Evolutionary conservation across 73 alveolate genomes (phyloP).

Genomic region (Paramecium sexaurelia): DNA sequence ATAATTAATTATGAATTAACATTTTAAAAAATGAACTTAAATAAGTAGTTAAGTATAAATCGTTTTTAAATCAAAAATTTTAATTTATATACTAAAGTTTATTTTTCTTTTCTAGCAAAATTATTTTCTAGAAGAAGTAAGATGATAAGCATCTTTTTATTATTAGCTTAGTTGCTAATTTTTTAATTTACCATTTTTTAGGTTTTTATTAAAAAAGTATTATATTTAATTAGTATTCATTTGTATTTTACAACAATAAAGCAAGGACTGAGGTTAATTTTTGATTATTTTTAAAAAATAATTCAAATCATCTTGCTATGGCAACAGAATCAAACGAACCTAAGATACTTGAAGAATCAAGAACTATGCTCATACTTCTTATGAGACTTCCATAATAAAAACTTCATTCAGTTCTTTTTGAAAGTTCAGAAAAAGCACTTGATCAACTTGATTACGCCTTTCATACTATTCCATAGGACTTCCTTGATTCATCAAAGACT

Average conservation of each 20-base stretch:
- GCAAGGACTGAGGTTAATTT: background rate
- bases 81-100: too few relatives aligned
- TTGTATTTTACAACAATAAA: background rate
- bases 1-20: too few relatives aligned
- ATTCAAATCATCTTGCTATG: background rate
- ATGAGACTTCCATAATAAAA: conserved; percentile 15
- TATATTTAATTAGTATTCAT: background rate
- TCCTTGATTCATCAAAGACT: conserved; percentile 15
- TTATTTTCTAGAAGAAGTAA: too few relatives aligned
- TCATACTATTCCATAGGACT: background rate
- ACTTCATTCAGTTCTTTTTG: background rate
- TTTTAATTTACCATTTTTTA: background rate
- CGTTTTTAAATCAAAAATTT: too few relatives aligned
- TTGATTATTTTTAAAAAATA: background rate
- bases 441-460: background rate
- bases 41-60: too few relatives aligned
- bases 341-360: background rate
- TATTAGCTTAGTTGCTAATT: background rate
- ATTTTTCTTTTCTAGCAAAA: too few relatives aligned
- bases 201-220: background rate
- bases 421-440: background rate
- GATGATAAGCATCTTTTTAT: too few relatives aligned
- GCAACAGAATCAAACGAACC: background rate
- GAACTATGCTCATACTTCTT: conserved; percentile 16
- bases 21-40: too few relatives aligned